A percentile compares a stretch with the other conserved stretches of the same genome.
Evolutionary conservation across 1,284 basidiomycete species (phyloP).

Genomic region (Pyrrhoderma noxium): DNA sequence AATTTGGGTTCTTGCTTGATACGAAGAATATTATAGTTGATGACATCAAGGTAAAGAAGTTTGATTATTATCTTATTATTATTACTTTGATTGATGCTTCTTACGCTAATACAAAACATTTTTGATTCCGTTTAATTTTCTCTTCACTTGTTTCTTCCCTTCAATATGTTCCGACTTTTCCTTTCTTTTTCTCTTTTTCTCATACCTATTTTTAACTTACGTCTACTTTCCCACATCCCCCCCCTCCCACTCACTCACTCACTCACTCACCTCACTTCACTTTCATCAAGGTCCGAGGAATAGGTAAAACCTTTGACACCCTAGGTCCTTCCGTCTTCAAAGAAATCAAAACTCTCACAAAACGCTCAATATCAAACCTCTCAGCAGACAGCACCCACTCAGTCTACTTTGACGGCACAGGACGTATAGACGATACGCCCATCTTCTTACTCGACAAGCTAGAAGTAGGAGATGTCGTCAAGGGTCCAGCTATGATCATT

Average conservation of each 20-base stretch:
- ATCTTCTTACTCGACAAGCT: slow-evolving; percentile 69
- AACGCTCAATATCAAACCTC: slow-evolving; percentile 34
- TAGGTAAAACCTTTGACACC: slow-evolving; percentile 84
- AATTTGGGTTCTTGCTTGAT: slow-evolving; percentile 90
- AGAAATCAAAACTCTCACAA: slow-evolving; percentile 51
- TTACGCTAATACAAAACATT: not conserved
- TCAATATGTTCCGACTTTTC: not conserved
- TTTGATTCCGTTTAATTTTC: not conserved
- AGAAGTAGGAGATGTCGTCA: slow-evolving; percentile 60
- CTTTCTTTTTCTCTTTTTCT: no score
- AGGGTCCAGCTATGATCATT: slow-evolving; percentile 84
- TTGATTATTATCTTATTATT: slow-evolving; percentile 24
- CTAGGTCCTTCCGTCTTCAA: slow-evolving; percentile 76
- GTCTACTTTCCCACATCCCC: no score
- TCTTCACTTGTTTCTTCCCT: not conserved
- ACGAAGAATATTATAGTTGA: slow-evolving; percentile 79
- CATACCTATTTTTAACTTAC: no score
- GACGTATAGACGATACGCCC: slow-evolving; percentile 70
- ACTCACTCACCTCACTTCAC: no score
- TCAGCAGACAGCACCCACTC: slow-evolving; percentile 48
- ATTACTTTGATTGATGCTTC: not conserved
- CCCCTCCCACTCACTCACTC: no score
- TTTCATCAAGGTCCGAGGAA: slow-evolving; percentile 51
- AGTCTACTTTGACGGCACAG: slow-evolving; percentile 75
- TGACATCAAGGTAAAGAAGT: slow-evolving; percentile 71